Evolutionary conservation across 345 rosid genomes (phyloP), one percentile per base, ranked within the genome.

Genomic region (Melaleuca quinquenervia): DNA sequence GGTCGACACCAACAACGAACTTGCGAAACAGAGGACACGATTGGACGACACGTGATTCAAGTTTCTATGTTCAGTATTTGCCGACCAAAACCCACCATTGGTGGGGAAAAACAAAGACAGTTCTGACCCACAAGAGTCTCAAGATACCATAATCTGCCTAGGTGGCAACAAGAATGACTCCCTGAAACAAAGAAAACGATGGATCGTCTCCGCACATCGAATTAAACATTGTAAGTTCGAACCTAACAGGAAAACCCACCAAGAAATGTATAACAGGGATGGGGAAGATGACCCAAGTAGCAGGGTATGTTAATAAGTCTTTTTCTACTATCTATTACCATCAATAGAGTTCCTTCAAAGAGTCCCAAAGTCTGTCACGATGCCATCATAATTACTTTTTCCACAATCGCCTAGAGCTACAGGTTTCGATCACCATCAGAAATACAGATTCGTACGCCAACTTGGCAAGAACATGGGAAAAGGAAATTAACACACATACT

Each of bases 341-440:
- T 83, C 62, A 83, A 83, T 20, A 44, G 62, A 70, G 78, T 70
- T 50, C 60, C 62, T 54, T 50, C 21, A 21, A 20, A 55, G 84
- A 86, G 91, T 89, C 54, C 84, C 88, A 50, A 84, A 85, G 89
- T 89, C 89, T 78, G 91, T 91, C 88, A 88, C 86, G 91, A 62
- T 84, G 80, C 86, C 86, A 29, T 14, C 54, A 62, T 84, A 84
- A 84, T 84, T 84, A 84, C 86, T 91, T 92, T 90, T 83, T 64
- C 82, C 93, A 92, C 95, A 90, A 91, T 88, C 88, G 89, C 93
- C 95, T 91, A 93, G 87, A n/a, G 87, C 94, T 92, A 92, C 32
- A 87, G 91, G 53, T 51, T 90, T 90, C 83, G 89, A 90, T 91
- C 90, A 88, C 90, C 91, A 93, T 91, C 91, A 91, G 93, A 92